Base-by-base conservation (phyloP, 257 asterid genomes). In the Fraxinus excelsior region DNA sequence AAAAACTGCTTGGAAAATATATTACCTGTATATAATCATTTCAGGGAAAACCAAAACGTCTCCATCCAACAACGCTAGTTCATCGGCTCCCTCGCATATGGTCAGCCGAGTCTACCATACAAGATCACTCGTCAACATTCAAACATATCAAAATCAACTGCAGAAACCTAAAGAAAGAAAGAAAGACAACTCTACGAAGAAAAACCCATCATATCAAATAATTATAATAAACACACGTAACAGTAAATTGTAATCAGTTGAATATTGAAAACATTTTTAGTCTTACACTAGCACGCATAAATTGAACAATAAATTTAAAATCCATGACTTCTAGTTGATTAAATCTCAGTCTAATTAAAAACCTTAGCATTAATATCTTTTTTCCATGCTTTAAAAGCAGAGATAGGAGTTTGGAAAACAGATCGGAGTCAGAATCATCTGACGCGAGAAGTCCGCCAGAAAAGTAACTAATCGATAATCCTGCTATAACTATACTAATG, bases 1-100 rank as follows among this genome's bases (percentile, higher is more conserved):
- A 46, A 56, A 44, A 71, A 58, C 0, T 44, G 64, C 14, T 26
- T 19, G 66, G 23, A 71, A 46, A 46, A 19, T 12, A 71, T 71
- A 68, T 44, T 91, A 93, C 99, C 98, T 93, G 90, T 84, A 93
- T 73, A 88, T 76, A 74, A 76, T 80, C 98, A 88, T 94, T 51
- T 96, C 96, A n/a, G 99, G 99, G 82, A 94, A 96, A 80, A 92
- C 35, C 78, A 96, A 71, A 81, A 91, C 91, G 86, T 94, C 99
- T 72, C 97, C 98, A 82, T 96, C 97, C 2, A 88, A 82, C 82
- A 94, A 74, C 62, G 79, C 87, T 83, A 83, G 71, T 67, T 80
- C 97, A 73, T 84, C 87, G 26, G 79, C 82, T 72, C 88, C 94
- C 84, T 90, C 98, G 70, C 95, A 89, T 19, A 96, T 81, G 13